Evolutionary conservation across 805 yeast species (phyloP).

Genomic region (Candida silvatica): DNA sequence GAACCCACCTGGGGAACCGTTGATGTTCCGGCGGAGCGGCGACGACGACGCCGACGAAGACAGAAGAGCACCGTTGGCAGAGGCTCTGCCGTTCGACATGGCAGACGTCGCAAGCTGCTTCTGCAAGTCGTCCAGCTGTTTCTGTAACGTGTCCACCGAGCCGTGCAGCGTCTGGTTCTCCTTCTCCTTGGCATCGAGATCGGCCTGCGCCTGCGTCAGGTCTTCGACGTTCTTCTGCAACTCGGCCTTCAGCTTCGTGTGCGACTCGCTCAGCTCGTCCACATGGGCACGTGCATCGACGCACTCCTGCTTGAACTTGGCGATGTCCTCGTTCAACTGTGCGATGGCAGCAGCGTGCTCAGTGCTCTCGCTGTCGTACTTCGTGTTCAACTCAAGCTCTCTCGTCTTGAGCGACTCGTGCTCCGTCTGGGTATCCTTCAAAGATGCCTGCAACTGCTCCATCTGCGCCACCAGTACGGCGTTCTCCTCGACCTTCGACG

Average conservation of each 20-base stretch:
- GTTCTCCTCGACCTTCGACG: conserved; percentile 76
- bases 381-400: conserved; percentile 43
- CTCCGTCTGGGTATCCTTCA: conserved; percentile 45
- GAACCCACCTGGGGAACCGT: conserved; percentile 25
- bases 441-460: conserved; percentile 37
- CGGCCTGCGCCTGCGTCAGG: conserved; percentile 50
- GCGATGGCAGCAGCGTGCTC: conserved; percentile 42
- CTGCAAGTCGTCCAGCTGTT: conserved; percentile 27
- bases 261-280: conserved; percentile 50
- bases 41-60: conserved; percentile 1
- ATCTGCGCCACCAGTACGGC: conserved; percentile 60
- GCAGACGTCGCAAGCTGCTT: conserved; percentile 14
- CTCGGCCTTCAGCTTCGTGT: conserved; percentile 54
- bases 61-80: conserved; percentile 9
- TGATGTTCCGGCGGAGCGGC: conserved; percentile 6
- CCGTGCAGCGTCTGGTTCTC: conserved; percentile 60
- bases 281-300: conserved; percentile 50
- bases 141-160: conserved; percentile 46
- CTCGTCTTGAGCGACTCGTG: conserved; percentile 47
- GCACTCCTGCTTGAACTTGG: conserved; percentile 45
- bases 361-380: conserved; percentile 33
- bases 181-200: conserved; percentile 48
- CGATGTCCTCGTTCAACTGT: conserved; percentile 46
- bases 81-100: conserved; percentile 2
- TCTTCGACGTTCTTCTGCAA: conserved; percentile 54